A percentile compares a stretch with the other conserved stretches of the same genome.
phyloP scores from a whole-genome alignment of 140 eudicot genomes.

The Senecio squalidus region DNA sequence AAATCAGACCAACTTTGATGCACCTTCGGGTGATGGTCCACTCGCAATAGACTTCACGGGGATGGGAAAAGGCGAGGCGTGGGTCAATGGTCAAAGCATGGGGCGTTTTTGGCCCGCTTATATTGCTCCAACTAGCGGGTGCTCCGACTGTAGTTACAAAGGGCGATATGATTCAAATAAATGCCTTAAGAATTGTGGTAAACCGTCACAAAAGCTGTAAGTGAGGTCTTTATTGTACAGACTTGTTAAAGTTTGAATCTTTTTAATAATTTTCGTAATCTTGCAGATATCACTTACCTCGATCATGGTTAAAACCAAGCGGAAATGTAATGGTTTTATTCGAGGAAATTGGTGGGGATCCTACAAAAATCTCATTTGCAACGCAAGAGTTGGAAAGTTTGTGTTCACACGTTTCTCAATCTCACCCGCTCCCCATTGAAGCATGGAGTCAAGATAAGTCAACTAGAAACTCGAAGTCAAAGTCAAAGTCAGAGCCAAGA shows the following conservation, averaged over 20 bases:
- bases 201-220: conserved; percentile 83
- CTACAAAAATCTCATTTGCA: conserved; percentile 59
- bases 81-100: conserved; percentile 94
- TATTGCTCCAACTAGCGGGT: conserved; percentile 55
- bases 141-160: conserved; percentile 71
- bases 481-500: conserved; percentile 52
- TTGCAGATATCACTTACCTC: conserved; percentile 89
- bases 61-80: conserved; percentile 91
- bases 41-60: conserved; percentile 80
- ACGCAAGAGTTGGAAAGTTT: conserved; percentile 42
- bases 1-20: conserved; percentile 65
- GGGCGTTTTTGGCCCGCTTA: conserved; percentile 94
- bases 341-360: conserved; percentile 93
- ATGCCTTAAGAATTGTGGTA: conserved; percentile 82
- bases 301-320: conserved; percentile 73
- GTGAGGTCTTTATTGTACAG: conserved; percentile 21
- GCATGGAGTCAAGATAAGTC: conserved; percentile 55
- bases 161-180: conserved; percentile 52
- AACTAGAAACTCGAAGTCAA: conserved; percentile 27
- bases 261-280: not conserved
- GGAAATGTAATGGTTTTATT: conserved; percentile 70
- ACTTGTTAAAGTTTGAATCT: not conserved
- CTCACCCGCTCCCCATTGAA: conserved; percentile 70
- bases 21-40: conserved; percentile 71
- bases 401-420: conserved; percentile 74